Base-by-base conservation (phyloP, 192 early-diverging fungal genomes). In the Entomortierella lignicola region DNA sequence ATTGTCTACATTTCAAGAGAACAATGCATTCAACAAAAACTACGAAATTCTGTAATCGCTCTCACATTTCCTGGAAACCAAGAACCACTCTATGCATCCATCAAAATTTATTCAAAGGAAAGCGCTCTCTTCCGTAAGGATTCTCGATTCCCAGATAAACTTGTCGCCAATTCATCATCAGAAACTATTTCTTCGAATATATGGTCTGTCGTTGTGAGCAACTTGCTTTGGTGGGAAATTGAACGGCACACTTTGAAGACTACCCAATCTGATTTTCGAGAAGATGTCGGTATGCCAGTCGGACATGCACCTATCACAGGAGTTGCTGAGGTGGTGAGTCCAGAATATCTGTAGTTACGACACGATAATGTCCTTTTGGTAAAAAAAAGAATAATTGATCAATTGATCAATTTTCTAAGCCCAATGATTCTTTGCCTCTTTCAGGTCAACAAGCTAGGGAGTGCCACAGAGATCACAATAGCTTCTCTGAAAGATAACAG, bases 31-130 rank as follows among this genome's bases (percentile, higher is more conserved):
- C 65, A 69, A 34, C 51, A 65, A 17, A 55, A 56, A 21, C 66
- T 81, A 1, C 48, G 71, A 42, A 74, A 74, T 52, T 18, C 66
- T 0, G 51, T 74, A n/a, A 66, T 72, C 21, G 71, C 80, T 20
- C 80, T 81, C 11, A 57, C 55, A 3, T n/a, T 79, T 39, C 44
- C 61, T 17, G 42, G 12, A 51, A n/a, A 60, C 0, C 26, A 60
- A 10, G 1, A 11, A 21, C 6, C 55, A 12, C 30, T 79, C 26
- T 69, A 79, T 26, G 68, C 75, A 42, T 66, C 53, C 3, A 57
- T 79, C 21, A 69, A 66, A 30, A 34, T 70, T 17, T 79, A 79
- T 58, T 79, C 75, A 18, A 60, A 70, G 12, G 63, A 79, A 42
- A 79, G 75, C 15, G 26, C 11, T 0, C 50, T 79, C 17, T 79